Base-by-base conservation (phyloP, 352 stramenopile genomes). In the Globisporangium canariense region DNA sequence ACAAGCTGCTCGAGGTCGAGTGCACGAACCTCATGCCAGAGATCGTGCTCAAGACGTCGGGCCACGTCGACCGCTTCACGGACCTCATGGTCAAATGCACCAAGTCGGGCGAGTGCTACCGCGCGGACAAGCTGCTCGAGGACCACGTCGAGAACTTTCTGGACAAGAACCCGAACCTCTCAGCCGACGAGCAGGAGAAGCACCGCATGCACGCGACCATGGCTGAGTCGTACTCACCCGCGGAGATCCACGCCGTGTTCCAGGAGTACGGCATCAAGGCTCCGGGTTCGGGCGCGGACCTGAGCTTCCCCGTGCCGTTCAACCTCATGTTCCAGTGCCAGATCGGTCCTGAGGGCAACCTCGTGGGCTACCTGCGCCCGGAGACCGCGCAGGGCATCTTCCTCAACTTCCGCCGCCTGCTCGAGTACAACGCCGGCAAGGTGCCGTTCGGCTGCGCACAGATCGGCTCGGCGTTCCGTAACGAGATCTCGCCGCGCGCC, bases 271-370 rank as follows among this genome's bases (percentile, higher is more conserved):
- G 81, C 52, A 98, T 98, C 75, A 97, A 97, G 70, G 86, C 92
- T 32, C 94, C 97, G 0, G 89, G 84, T 55, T 76, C 78, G 20
- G 90, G 97, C 54, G 96, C 98, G 32, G 73, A 93, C 40, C 89
- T 99, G 57, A 98, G 92, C 71, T 89, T 96, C 64, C 97, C 97
- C 9, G 99, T 99, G 70, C 97, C 97, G 14, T 99, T 99, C 83
- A 99, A 99, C 86, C 80, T 99, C 59, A 99, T 99, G 97, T 99
- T 99, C 78, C 90, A 98, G 81, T 99, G 97, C 65, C 96, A 94
- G 53, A 99, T 99, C 74, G 98, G 98, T 43, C 97, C 98, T 2
- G 96, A 99, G 77, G 98, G 97, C 52, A 98, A 94, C 40, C 68
- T 93, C 58, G 84, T 98, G 14, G 97, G 97, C 54, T 99, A 98